These are phyloP conservation scores for Cytauxzoon felis DNA, from an alignment of 169 alveolate species.

Conservation along the genomic window DNA sequence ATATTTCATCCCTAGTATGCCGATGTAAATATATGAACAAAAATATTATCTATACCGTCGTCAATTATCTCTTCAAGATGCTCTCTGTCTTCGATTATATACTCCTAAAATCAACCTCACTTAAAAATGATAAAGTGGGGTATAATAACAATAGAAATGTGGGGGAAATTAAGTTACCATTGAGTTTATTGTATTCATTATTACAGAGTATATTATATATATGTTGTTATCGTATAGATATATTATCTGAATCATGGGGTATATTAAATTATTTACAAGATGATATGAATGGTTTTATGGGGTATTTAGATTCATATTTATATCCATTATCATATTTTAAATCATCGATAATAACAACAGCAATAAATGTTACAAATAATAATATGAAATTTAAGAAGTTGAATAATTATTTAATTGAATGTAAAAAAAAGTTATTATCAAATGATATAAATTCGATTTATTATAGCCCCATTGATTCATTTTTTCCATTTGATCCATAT, in stretches of 20 bases:
- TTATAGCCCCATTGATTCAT: slow-evolving; percentile 3
- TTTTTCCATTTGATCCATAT: slow-evolving; percentile 43
- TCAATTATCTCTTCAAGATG: slow-evolving; percentile 37
- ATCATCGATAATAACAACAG: slow-evolving; percentile 17
- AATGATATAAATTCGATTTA: slow-evolving; percentile 9
- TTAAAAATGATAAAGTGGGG: too few relatives aligned
- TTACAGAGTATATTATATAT: slow-evolving; percentile 43
- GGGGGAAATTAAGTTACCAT: too few relatives aligned
- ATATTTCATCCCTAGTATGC: slow-evolving; percentile 50
- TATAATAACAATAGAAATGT: too few relatives aligned
- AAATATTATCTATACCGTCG: slow-evolving; percentile 20
- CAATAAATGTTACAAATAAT: slow-evolving; percentile 29
- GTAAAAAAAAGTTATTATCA: neutral
- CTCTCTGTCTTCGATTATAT: slow-evolving; percentile 27
- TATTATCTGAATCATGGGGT: slow-evolving; percentile 24
- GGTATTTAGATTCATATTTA: slow-evolving; percentile 27
- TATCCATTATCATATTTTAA: slow-evolving; percentile 15
- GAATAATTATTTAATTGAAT: slow-evolving; percentile 7
- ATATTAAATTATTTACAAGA: slow-evolving; percentile 25
- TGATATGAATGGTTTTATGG: slow-evolving; percentile 1
- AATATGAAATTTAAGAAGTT: slow-evolving; percentile 8
- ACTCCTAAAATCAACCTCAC: neutral
- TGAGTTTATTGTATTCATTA: slow-evolving; percentile 30
- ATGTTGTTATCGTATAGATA: slow-evolving; percentile 27
- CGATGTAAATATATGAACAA: slow-evolving; percentile 21